A percentile compares a stretch with the other conserved stretches of the same genome.
phyloP scores from a whole-genome alignment of 108 stramenopile genomes.

The Parietichytrium sp. region DNA sequence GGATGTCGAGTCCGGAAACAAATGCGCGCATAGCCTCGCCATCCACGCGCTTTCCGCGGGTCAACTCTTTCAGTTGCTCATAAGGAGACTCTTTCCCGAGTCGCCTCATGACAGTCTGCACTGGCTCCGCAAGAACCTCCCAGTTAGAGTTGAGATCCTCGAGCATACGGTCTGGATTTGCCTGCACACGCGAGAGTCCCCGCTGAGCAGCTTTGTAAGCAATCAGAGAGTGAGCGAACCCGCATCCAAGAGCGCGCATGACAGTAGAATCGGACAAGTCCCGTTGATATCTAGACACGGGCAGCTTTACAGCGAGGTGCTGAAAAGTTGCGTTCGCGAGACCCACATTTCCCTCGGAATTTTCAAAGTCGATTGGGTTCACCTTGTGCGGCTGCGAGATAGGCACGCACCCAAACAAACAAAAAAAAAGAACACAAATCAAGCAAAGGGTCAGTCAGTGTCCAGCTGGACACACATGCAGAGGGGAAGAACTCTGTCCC shows the following conservation, averaged over 20 bases:
- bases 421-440: too few relatives aligned
- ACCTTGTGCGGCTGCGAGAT: constrained; percentile 52
- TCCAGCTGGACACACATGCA: too few relatives aligned
- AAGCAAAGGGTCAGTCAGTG: too few relatives aligned
- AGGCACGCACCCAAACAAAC: too few relatives aligned
- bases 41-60: constrained; percentile 40
- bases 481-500: too few relatives aligned
- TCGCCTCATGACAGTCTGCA: constrained; percentile 45
- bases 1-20: constrained; percentile 12
- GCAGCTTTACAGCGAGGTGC: constrained; percentile 43
- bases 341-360: constrained; percentile 47
- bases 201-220: neutral
- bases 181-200: constrained; percentile 18
- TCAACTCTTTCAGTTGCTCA: constrained; percentile 46
- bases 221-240: constrained; percentile 36
- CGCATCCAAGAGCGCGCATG: constrained; percentile 38
- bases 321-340: constrained; percentile 22
- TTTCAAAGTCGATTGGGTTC: constrained; percentile 49
- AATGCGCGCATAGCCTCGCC: constrained; percentile 19
- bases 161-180: neutral
- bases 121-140: constrained; percentile 45
- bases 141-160: constrained; percentile 46
- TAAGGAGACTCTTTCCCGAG: constrained; percentile 41
- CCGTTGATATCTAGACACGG: constrained; percentile 45
- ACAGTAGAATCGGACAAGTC: constrained; percentile 46